Base-by-base conservation (phyloP, 2,329 filamentous ascomycete species). In the Xylaria sp. region DNA sequence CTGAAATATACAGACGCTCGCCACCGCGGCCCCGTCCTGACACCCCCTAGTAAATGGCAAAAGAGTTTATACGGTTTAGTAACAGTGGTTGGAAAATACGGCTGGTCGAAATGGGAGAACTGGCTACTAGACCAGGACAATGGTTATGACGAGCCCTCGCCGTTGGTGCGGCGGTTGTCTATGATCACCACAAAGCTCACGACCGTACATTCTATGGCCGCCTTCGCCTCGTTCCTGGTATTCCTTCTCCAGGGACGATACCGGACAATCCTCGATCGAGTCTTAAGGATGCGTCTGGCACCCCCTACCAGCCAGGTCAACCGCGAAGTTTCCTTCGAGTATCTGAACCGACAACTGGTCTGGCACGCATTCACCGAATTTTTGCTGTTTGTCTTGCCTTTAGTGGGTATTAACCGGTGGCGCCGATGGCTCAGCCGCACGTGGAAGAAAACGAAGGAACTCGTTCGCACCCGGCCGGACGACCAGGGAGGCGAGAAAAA, bases 311-410 rank as follows among this genome's bases (percentile, higher is more conserved):
- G 85, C 70, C 90, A 96, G 71, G 89, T 95, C 64, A 91, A 86
- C 71, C 84, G 93, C 37, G 92, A 97, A 74, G 92, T 99, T 30
- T 96, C 91, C 1, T 97, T 99, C 72, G 94, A 99, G 76, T 97
- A 97, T 70, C 84, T 97, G 54, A 99, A 99, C 73, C 87, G 94
- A 52, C 94, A 99, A 76, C 85, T 99, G 9, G 94, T 99, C 44
- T 99, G 94, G 94, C 94, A 99, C 75, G 94, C 94, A n/a, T 96
- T 99, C 70, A 99, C 94, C 30, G 94, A 99, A 73, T 99, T 99
- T 69, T 80, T 99, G n/a, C 83, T 99, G 37, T 99, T 97, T 73
- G 83, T 97, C 16, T 81, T 99, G n/a, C 94, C 94, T 0, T 82
- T 99, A n/a, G 90, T 99, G 48, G 94, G 94, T 55, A 93, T 99